A percentile compares a stretch with the other conserved stretches of the same genome.
These are phyloP conservation scores for Pyracantha coccinea DNA, from an alignment of 331 rosid genomes.

Conservation along the genomic window DNA sequence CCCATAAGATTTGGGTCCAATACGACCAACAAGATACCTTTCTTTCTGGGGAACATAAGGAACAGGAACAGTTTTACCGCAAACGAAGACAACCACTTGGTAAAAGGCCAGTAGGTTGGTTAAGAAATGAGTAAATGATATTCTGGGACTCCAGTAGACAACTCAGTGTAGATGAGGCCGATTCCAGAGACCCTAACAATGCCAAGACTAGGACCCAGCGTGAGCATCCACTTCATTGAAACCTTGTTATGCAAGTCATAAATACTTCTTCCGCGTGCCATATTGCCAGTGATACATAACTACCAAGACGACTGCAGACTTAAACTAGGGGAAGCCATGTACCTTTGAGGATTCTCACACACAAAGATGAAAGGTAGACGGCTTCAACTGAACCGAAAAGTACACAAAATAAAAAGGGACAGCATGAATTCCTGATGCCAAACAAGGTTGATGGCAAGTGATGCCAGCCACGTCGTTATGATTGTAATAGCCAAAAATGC, in stretches of 20 bases:
- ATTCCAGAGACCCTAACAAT: conserved; percentile 90
- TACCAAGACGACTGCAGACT: conserved; percentile 47
- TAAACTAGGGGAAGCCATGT: conserved; percentile 70
- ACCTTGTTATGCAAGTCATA: conserved; percentile 88
- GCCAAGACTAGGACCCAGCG: conserved; percentile 91
- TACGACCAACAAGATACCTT: conserved; percentile 76
- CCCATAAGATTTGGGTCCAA: conserved; percentile 78
- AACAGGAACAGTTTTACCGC: conserved; percentile 77
- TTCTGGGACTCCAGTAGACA: conserved; percentile 76
- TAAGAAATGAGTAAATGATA: conserved; percentile 76
- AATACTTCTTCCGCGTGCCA: conserved; percentile 68
- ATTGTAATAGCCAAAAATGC: conserved; percentile 50
- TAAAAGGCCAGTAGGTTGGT: conserved; percentile 91
- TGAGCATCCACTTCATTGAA: conserved; percentile 68
- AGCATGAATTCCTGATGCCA: conserved; percentile 52
- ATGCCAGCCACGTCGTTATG: conserved; percentile 60
- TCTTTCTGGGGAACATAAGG: conserved; percentile 67
- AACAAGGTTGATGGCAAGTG: conserved; percentile 68
- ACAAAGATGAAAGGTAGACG: conserved; percentile 59
- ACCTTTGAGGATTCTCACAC: conserved; percentile 60
- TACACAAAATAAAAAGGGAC: conserved; percentile 40
- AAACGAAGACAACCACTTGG: conserved; percentile 78
- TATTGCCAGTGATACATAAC: conserved; percentile 85
- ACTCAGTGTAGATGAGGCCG: conserved; percentile 87
- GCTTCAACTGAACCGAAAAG: conserved; percentile 60